Evolutionary conservation across 2,329 filamentous ascomycete genomes (phyloP).

Genomic region (Pseudogymnoascus verrucosus): DNA sequence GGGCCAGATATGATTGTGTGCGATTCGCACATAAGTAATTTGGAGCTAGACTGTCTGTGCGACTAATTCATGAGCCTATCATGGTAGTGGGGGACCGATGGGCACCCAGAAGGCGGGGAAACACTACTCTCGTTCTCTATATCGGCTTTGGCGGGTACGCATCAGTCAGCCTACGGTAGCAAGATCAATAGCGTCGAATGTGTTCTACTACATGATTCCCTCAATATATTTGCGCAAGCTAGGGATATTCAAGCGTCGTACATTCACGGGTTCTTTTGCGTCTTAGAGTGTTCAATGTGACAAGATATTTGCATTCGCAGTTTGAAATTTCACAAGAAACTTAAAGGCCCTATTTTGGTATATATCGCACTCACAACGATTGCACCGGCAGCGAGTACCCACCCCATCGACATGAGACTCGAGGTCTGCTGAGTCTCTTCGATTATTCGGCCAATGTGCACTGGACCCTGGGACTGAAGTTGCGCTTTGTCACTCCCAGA

Average conservation of each 20-base stretch:
- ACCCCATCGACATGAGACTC: constrained; percentile 13
- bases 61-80: neutral
- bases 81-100: neutral
- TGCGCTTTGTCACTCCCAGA: constrained; percentile 22
- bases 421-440: constrained; percentile 29
- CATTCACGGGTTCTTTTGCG: neutral
- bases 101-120: neutral
- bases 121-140: neutral
- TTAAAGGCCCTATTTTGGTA: neutral
- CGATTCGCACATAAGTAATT: neutral
- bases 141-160: neutral
- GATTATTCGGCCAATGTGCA: constrained; percentile 28
- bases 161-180: neutral
- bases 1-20: neutral
- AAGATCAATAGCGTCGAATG: neutral
- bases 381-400: neutral
- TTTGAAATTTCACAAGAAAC: neutral
- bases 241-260: neutral
- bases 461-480: constrained; percentile 21
- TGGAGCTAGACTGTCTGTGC: neutral
- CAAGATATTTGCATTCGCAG: neutral
- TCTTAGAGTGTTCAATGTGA: neutral
- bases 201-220: neutral
- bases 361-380: neutral
- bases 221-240: neutral